These are phyloP conservation scores for Aspergillus hortae DNA, from an alignment of 2,329 filamentous ascomycete genomes.

Conservation along the genomic window DNA sequence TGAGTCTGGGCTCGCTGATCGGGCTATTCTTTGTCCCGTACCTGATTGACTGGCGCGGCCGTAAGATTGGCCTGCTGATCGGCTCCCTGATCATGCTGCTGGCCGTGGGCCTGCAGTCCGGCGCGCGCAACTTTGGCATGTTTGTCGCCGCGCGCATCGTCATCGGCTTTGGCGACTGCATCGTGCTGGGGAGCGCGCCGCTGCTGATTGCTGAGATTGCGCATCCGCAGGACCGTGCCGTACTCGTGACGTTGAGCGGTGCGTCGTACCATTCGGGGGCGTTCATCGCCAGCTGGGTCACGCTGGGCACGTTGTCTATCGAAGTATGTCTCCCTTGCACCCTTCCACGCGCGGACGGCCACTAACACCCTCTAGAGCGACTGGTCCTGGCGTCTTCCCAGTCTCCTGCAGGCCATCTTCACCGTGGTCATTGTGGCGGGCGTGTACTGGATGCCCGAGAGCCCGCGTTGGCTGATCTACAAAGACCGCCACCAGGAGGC, in stretches of 20 bases:
- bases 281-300: slow-evolving; percentile 13
- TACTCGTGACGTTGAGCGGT: slow-evolving; percentile 6
- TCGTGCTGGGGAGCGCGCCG: slow-evolving; percentile 9
- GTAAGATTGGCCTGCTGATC: slow-evolving; percentile 14
- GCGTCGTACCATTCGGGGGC: slow-evolving; percentile 18
- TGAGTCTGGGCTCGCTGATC: not conserved
- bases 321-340: too few species aligned
- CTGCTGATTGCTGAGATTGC: slow-evolving; percentile 24
- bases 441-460: slow-evolving; percentile 15
- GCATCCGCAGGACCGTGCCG: slow-evolving; percentile 21
- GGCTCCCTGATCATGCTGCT: slow-evolving; percentile 9
- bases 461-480: slow-evolving; percentile 9
- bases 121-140: slow-evolving; percentile 21
- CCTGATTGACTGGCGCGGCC: slow-evolving; percentile 15
- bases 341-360: not conserved
- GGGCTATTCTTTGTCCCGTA: not conserved
- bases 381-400: slow-evolving; percentile 21
- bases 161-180: slow-evolving; percentile 22
- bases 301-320: not conserved
- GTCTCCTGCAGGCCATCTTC: slow-evolving; percentile 18
- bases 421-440: slow-evolving; percentile 13
- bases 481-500: not conserved
- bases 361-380: not conserved
- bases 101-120: slow-evolving; percentile 24
- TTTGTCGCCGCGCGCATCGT: slow-evolving; percentile 24